Evolutionary conservation across 1,284 basidiomycete species (phyloP).

Genomic region (Trichosporon asahii): DNA sequence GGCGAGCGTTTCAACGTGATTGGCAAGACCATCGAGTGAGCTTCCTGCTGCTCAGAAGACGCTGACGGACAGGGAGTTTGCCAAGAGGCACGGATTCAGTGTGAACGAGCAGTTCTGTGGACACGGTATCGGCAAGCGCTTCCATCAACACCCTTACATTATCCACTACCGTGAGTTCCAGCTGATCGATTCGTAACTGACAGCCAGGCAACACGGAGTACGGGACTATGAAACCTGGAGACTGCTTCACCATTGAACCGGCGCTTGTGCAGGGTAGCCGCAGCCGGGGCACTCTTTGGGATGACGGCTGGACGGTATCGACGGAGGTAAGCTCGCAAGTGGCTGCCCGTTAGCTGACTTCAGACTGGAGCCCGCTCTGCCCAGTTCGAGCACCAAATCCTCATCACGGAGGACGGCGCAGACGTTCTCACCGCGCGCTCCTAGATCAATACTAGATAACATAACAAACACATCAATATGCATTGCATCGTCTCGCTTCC

Average conservation of each 20-base stretch:
- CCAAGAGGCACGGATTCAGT: constrained; percentile 55
- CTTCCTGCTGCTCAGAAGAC: constrained; percentile 25
- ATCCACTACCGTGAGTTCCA: constrained; percentile 61
- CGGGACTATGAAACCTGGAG: constrained; percentile 71
- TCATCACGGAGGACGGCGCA: constrained; percentile 70
- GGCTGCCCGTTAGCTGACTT: constrained; percentile 13
- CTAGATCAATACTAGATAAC: constrained; percentile 9
- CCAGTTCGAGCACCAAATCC: constrained; percentile 80
- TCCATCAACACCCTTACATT: constrained; percentile 83
- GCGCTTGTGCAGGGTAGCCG: constrained; percentile 69
- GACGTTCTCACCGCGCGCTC: constrained; percentile 59
- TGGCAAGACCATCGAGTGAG: constrained; percentile 68
- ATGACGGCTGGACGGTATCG: constrained; percentile 82
- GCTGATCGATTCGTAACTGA: not conserved
- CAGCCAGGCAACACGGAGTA: constrained; percentile 69
- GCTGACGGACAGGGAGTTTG: constrained; percentile 44
- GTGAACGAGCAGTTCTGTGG: constrained; percentile 64
- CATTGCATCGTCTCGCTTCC: not conserved
- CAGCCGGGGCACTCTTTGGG: constrained; percentile 68
- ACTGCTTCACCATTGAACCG: constrained; percentile 89
- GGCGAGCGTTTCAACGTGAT: constrained; percentile 69
- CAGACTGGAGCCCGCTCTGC: constrained; percentile 67
- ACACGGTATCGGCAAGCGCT: constrained; percentile 80
- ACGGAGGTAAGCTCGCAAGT: constrained; percentile 61
- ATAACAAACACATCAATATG: not conserved